Base-by-base conservation (phyloP, 176 grass and related monocot genomes). In the Tillandsia leiboldiana region DNA sequence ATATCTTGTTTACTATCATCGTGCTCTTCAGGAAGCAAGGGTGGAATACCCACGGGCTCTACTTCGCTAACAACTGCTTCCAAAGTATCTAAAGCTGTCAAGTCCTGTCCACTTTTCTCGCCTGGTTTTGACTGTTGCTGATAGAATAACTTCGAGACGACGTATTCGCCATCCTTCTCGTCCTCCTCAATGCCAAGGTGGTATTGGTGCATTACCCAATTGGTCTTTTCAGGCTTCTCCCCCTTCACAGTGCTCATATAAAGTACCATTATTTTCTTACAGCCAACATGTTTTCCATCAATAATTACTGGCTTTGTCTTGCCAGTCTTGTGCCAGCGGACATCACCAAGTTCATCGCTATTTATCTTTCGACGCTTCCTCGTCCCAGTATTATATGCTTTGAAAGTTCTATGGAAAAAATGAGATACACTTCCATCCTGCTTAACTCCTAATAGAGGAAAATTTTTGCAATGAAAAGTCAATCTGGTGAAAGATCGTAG, bases 181-280 rank as follows among this genome's bases (percentile, higher is more conserved):
- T 97, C 94, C 80, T 97, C 94, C 3, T 80, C 89, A 28, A 72
- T 90, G 58, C 94, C 94, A 14, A 97, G 79, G 53, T 97, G 89
- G 70, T 93, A 90, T 71, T 97, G 94, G 76, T 97, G 94, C 72
- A 93, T 97, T 62, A 97, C 94, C 94, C 94, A 97, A 69, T 93
- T 97, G 42, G 94, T 93, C 64, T 97, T 97, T 70, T 87, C 84
- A 22, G 89, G 54, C 72, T 90, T 93, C 2, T 67, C 94, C 59
- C 89, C 84, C 72, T 83, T 92, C n/a, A 63, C 64, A 23, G 62
- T 73, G 70, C 84, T 97, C 51, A 87, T 82, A 77, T 97, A 97
- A 11, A 97, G 78, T 23, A 97, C 87, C 94, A 97, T 87, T 77
- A 97, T 86, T 85, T 97, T 97, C 84, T 97, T 97, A 69, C 87